Evolutionary conservation across 306 rosid genomes (phyloP), one percentile per base, ranked within the genome.

Genomic region (Inga leiocalycina): DNA sequence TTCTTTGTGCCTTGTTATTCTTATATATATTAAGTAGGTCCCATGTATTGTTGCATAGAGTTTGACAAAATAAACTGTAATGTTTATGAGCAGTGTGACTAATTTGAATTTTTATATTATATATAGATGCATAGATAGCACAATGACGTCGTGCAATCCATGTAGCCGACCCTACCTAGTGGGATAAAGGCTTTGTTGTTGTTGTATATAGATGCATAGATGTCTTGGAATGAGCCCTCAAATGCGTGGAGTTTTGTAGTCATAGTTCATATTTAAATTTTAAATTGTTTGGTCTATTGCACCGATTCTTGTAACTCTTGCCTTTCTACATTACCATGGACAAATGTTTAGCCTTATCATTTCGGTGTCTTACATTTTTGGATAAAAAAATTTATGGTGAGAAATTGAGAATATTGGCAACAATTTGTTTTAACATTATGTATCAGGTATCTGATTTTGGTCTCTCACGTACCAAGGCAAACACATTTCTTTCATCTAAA

Each of bases 391-490:
- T 35, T 5, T 64, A 24, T 76, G 71, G 76, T 76, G 65, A 46
- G 43, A 39, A 39, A 39, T 8, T 39, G 8, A 39, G 54, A 57
- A 46, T 66, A 79, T 78, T 27, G 30, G 30, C 17, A 4, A 71
- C 48, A 32, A 80, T 80, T 79, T 81, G 37, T 79, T 46, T 73
- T 78, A 64, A 67, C 67, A 45, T 49, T 84, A 79, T 75, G n/a
- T 82, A 37, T 67, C 78, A 95, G 99, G 98, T 95, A 77, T 65
- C 94, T 73, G 99, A 95, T 85, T 95, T 95, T 88, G 98, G 99
- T 67, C 98, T 95, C 78, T 95, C 99, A 39, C 99, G 97, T 41
- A 83, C 88, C 74, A 95, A 93, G 86, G 98, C 98, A 73, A 94
- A 90, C 77, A 93, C 99, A 59, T 93, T 85, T 84, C 97, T 95